Evolutionary conservation across 495 filamentous ascomycete species (phyloP).

Genomic region (Entonaema liquescens): DNA sequence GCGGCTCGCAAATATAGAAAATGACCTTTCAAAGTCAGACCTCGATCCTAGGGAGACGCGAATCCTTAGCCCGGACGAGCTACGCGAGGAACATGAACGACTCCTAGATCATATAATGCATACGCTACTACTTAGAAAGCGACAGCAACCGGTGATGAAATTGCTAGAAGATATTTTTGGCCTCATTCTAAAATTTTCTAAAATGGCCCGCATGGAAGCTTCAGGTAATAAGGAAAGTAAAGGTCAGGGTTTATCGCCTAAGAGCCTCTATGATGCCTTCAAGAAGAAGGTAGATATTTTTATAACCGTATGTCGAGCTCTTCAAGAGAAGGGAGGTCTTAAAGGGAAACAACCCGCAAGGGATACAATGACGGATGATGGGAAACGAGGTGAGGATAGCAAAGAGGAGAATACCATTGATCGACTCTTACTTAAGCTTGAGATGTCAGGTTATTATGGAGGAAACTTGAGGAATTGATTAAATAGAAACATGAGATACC

Average conservation of each 20-base stretch:
- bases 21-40: conserved; percentile 45
- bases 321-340: conserved; percentile 67
- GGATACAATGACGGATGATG: conserved; percentile 43
- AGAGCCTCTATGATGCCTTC: conserved; percentile 68
- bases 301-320: conserved; percentile 66
- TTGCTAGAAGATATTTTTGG: conserved; percentile 82
- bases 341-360: conserved; percentile 57
- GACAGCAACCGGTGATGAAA: conserved; percentile 74
- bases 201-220: conserved; percentile 38
- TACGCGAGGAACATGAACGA: conserved; percentile 76
- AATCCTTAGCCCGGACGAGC: conserved; percentile 66
- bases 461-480: conserved; percentile 33
- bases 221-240: conserved; percentile 41
- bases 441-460: conserved; percentile 69
- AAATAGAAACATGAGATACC: conserved; percentile 38
- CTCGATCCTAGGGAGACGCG: conserved; percentile 40
- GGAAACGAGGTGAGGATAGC: conserved; percentile 34
- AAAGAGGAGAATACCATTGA: conserved; percentile 59
- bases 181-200: conserved; percentile 72
- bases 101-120: conserved; percentile 83
- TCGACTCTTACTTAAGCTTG: conserved; percentile 63
- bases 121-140: conserved; percentile 72
- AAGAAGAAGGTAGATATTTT: conserved; percentile 75
- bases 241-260: conserved; percentile 52
- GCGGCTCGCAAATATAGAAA: conserved; percentile 70